Evolutionary conservation across 2,329 filamentous ascomycete species (phyloP).

Genomic region (Periconia sp.): DNA sequence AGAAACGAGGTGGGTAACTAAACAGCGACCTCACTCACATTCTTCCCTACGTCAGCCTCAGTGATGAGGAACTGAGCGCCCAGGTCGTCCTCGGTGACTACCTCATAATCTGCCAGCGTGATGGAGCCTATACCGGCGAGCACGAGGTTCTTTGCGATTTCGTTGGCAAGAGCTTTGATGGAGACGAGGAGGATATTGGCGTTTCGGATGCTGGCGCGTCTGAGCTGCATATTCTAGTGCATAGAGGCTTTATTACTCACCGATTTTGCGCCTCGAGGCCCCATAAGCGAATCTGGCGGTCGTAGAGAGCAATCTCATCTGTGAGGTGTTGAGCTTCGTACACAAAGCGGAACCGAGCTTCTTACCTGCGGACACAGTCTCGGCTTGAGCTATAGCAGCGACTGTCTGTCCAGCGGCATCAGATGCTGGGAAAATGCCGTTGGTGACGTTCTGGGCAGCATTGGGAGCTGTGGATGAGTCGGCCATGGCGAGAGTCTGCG

Average conservation of each 20-base stretch:
- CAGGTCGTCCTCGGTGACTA: constrained; percentile 79
- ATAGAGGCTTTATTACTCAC: constrained; percentile 39
- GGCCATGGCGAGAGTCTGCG: constrained; percentile 34
- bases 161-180: constrained; percentile 85
- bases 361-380: constrained; percentile 50
- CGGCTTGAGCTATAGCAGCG: constrained; percentile 46
- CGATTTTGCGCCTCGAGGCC: constrained; percentile 91
- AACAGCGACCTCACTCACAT: constrained; percentile 54
- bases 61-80: constrained; percentile 74
- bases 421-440: constrained; percentile 35
- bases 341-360: neutral
- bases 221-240: no score
- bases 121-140: constrained; percentile 90
- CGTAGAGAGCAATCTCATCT: constrained; percentile 98
- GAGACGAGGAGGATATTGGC: constrained; percentile 90
- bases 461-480: constrained; percentile 11
- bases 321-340: neutral
- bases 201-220: constrained; percentile 73
- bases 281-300: constrained; percentile 97
- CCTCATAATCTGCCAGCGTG: constrained; percentile 81
- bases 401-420: constrained; percentile 45
- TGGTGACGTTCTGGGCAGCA: constrained; percentile 13
- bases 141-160: constrained; percentile 96
- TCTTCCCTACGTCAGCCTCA: constrained; percentile 75
- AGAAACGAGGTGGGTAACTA: neutral